phyloP scores from a whole-genome alignment of 129 eudicot genomes.

The Artemisia annua region DNA sequence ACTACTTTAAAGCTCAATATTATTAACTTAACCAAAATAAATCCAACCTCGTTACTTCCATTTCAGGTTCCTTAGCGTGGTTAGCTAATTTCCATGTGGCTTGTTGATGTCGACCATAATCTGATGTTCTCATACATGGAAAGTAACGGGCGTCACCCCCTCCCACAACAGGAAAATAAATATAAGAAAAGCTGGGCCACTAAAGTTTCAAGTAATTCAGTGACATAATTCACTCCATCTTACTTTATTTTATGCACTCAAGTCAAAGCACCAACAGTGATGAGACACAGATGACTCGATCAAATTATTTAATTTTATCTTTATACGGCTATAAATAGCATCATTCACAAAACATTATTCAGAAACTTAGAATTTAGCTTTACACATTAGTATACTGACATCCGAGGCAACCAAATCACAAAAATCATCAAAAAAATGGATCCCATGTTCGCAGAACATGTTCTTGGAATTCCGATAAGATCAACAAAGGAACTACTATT shows the following conservation, averaged over 20 bases:
- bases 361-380: slow-evolving; percentile 10
- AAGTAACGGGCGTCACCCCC: background rate
- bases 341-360: background rate
- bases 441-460: slow-evolving; percentile 21
- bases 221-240: slow-evolving; percentile 5
- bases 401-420: background rate
- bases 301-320: slow-evolving; percentile 11
- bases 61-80: slow-evolving; percentile 30
- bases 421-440: slow-evolving; percentile 24
- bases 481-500: slow-evolving; percentile 29
- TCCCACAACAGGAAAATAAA: background rate
- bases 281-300: slow-evolving; percentile 24
- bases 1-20: slow-evolving; percentile 23
- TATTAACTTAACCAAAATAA: slow-evolving; percentile 16
- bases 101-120: background rate
- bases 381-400: background rate
- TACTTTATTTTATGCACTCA: slow-evolving; percentile 7
- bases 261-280: slow-evolving; percentile 22
- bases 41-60: slow-evolving; percentile 10
- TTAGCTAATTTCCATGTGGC: slow-evolving; percentile 26
- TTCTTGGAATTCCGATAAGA: slow-evolving; percentile 20
- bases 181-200: slow-evolving; percentile 11
- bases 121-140: too few species aligned
- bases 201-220: slow-evolving; percentile 12
- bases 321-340: slow-evolving; percentile 17